These are phyloP conservation scores for Didymella glomerata DNA, from an alignment of 2,329 filamentous ascomycete genomes.

Conservation along the genomic window DNA sequence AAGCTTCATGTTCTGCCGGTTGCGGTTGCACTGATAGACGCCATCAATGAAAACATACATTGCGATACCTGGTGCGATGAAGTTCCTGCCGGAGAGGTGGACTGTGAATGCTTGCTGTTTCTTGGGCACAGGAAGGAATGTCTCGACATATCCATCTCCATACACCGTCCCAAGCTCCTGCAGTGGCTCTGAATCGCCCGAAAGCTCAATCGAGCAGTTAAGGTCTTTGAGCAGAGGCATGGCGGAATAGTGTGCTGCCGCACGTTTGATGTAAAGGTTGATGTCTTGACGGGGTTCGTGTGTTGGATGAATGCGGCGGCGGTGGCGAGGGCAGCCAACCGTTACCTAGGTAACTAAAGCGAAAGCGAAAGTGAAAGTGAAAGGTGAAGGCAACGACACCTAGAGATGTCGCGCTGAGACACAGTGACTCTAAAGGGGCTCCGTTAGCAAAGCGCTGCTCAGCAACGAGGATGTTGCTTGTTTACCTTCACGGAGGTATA, in stretches of 20 bases:
- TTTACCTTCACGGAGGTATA: not conserved
- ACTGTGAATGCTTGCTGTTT: conserved; percentile 58
- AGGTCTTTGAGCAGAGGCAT: conserved; percentile 66
- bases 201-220: conserved; percentile 61
- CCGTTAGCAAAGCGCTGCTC: not conserved
- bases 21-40: conserved; percentile 65
- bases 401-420: too few relatives aligned
- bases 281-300: too few relatives aligned
- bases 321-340: not conserved
- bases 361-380: not conserved
- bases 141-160: conserved; percentile 61
- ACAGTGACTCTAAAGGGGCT: not conserved
- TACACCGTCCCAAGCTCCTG: conserved; percentile 61
- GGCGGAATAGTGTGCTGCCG: not conserved
- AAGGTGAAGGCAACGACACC: conserved; percentile 9
- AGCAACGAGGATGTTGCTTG: not conserved
- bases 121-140: conserved; percentile 60
- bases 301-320: not conserved
- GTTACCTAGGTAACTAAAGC: conserved; percentile 1
- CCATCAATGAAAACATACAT: conserved; percentile 67
- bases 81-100: conserved; percentile 59
- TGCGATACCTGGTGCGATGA: conserved; percentile 62
- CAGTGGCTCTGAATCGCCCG: conserved; percentile 51
- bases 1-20: conserved; percentile 54
- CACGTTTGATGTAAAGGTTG: not conserved